Conservation (phyloP, 2,329 filamentous ascomycete species). For the Periconia digitata region DNA sequence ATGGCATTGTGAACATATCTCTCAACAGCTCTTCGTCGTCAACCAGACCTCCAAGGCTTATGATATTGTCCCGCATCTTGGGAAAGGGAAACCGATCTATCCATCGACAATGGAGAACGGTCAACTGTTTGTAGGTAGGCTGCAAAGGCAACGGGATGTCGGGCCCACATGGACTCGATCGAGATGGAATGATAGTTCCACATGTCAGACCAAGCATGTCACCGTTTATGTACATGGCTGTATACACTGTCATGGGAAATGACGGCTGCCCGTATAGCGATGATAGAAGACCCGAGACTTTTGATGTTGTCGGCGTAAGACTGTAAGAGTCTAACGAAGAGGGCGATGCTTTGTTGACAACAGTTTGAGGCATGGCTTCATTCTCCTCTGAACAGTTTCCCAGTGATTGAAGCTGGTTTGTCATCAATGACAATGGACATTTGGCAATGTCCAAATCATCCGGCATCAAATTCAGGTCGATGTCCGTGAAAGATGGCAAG, state of each 20-base stretch:
- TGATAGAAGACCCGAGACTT: neutral
- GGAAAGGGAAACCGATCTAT: slow-evolving; percentile 48
- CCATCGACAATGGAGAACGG: slow-evolving; percentile 41
- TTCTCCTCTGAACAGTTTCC: neutral
- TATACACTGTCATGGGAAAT: slow-evolving; percentile 23
- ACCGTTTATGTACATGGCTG: slow-evolving; percentile 37
- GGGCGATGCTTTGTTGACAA: neutral
- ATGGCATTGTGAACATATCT: slow-evolving; percentile 37
- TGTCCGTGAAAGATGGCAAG: neutral
- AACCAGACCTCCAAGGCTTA: slow-evolving; percentile 29
- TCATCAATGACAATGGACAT: neutral
- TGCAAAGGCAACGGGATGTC: slow-evolving; percentile 26
- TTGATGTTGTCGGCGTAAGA: slow-evolving; percentile 1
- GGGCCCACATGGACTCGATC: slow-evolving; percentile 21
- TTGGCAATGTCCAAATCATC: neutral
- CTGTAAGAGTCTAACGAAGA: neutral
- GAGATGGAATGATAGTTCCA: slow-evolving; percentile 20
- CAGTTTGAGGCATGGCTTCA: neutral
- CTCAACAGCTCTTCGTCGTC: slow-evolving; percentile 43
- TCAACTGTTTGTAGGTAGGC: slow-evolving; percentile 40
- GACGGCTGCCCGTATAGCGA: slow-evolving; percentile 11
- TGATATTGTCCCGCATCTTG: slow-evolving; percentile 43
- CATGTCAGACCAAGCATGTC: slow-evolving; percentile 33
- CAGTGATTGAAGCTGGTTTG: neutral
- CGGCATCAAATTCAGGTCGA: slow-evolving; percentile 2